Percentiles rank a stretch among this genome's conserved stretches.
These are phyloP conservation scores for Arachis stenosperma DNA, from an alignment of 306 rosid genomes.

Conservation along the genomic window DNA sequence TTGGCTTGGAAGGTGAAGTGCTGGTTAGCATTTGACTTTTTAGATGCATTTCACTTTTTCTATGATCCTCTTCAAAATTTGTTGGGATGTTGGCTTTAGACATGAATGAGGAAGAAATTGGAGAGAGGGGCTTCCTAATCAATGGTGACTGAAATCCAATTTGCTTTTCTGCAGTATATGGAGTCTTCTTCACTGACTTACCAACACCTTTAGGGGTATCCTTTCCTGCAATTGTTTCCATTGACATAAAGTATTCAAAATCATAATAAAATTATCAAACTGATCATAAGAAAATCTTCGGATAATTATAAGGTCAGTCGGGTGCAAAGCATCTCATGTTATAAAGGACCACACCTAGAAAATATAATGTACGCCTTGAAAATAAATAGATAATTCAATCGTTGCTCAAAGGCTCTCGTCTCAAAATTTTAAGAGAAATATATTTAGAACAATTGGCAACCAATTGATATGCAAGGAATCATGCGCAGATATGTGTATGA, in stretches of 20 bases:
- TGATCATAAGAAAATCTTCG: neutral
- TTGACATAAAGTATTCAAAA: slow-evolving; percentile 5
- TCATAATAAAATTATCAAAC: neutral
- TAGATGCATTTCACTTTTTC: slow-evolving; percentile 16
- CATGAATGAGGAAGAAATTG: slow-evolving; percentile 47
- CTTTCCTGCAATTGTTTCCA: slow-evolving; percentile 45
- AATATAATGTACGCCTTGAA: too few relatives aligned
- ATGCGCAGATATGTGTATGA: too few relatives aligned
- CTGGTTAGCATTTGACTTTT: slow-evolving; percentile 30
- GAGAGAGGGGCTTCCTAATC: slow-evolving; percentile 64
- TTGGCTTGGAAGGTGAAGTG: slow-evolving; percentile 55
- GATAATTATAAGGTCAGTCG: too few relatives aligned
- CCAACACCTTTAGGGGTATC: slow-evolving; percentile 38
- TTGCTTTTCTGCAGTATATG: slow-evolving; percentile 36
- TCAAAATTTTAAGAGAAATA: too few relatives aligned
- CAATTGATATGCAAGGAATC: too few relatives aligned
- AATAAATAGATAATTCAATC: too few relatives aligned
- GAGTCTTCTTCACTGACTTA: slow-evolving; percentile 40
- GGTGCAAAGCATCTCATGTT: too few relatives aligned
- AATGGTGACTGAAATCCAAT: slow-evolving; percentile 41
- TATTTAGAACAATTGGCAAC: too few relatives aligned
- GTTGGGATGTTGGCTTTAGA: slow-evolving; percentile 48
- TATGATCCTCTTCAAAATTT: slow-evolving; percentile 41
- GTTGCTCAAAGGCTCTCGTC: too few relatives aligned
- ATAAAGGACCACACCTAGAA: too few relatives aligned